Evolutionary conservation across 768 basidiomycete genomes (phyloP).

Genomic region (Trametes cubensis): DNA sequence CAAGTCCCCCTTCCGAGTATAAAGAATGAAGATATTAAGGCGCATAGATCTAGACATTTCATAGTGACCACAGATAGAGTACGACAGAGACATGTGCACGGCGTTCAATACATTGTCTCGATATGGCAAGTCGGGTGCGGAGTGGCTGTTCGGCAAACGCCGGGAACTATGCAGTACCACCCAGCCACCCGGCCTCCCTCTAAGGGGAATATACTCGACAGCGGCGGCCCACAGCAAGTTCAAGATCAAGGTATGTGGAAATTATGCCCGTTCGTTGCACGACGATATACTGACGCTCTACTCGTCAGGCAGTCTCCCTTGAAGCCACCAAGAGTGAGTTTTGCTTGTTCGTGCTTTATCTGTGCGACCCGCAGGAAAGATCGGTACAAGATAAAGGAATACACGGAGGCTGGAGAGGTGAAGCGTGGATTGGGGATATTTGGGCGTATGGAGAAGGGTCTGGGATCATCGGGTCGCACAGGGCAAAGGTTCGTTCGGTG

Average conservation of each 20-base stretch:
- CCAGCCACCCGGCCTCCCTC: conserved; percentile 34
- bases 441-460: background rate
- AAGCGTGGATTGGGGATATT: background rate
- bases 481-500: background rate
- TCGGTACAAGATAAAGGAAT: background rate
- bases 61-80: no score
- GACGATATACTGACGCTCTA: background rate
- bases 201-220: conserved; percentile 30
- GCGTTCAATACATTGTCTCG: conserved; percentile 8
- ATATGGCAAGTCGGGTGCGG: background rate
- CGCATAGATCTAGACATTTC: no score
- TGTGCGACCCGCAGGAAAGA: conserved; percentile 4
- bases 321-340: conserved; percentile 31
- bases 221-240: conserved; percentile 37
- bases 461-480: conserved; percentile 3
- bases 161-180: conserved; percentile 35
- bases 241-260: conserved; percentile 38
- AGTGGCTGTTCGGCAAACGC: conserved; percentile 26
- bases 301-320: conserved; percentile 24
- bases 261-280: conserved; percentile 21
- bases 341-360: background rate
- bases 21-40: no score
- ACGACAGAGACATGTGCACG: background rate
- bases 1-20: no score
- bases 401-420: background rate